Evolutionary conservation across 257 asterid species (phyloP), one percentile per base, ranked within the genome.

Genomic region (Scutellaria galericulata): DNA sequence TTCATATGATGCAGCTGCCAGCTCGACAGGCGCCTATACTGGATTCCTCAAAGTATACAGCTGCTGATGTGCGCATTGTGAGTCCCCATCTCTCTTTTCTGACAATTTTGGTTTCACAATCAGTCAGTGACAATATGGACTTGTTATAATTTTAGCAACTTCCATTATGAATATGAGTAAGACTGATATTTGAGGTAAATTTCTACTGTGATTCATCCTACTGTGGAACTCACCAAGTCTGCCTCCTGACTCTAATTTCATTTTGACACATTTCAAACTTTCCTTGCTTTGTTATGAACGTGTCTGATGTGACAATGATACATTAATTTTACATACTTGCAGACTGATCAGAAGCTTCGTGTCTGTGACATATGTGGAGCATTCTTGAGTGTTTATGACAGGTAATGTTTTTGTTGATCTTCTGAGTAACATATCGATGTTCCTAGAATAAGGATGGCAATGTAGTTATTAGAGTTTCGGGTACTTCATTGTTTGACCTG

Each of bases 331-430:
- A 18, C 56, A 64, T 59, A 37, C 70, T 77, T 65, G 37, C 99
- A 94, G 98, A 94, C 98, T 71, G 98, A 94, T 85, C 99, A 94
- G 80, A 94, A 94, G 88, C 97, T 94, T 66, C 99, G 99, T 61
- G 98, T 94, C 66, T 92, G 99, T 74, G 99, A 94, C 93, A 94
- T 90, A 57, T 92, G 98, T 81, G 98, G 98, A 74, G 98, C 98
- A 57, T 92, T 92, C 84, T 79, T 92, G 87, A 92, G 98, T 81
- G 90, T 90, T 70, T 90, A 90, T 85, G 97, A 90, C 89, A 90
- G 95, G 97, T 90, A 78, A 70, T 75, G 62, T 58, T 53, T 81
- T 41, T 64, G 58, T 70, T 47, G 35, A 22, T 35, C 77, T 35
- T 66, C 47, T 51, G 5, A 55, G 6, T 77, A 51, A 64, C 51